Conservation (phyloP, 495 filamentous ascomycete species). For the Aspergillus affinis region DNA sequence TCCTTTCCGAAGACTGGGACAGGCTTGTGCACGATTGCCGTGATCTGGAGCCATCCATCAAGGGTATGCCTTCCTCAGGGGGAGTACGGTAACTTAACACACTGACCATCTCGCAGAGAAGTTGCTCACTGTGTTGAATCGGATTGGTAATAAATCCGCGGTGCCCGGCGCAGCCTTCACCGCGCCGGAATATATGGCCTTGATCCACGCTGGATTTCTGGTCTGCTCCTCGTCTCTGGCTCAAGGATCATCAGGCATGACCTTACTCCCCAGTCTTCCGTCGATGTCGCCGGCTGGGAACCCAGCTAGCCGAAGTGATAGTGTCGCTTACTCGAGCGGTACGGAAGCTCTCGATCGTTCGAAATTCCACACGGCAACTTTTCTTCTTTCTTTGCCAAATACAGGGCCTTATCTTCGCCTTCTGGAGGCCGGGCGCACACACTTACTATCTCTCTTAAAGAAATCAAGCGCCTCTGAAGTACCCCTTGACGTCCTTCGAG, state of each 20-base stretch:
- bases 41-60: slow-evolving; percentile 47
- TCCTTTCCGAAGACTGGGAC: slow-evolving; percentile 65
- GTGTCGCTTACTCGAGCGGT: not conserved
- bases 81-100: not conserved
- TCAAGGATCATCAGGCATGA: slow-evolving; percentile 46
- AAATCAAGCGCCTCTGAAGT: slow-evolving; percentile 64
- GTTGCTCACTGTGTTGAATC: slow-evolving; percentile 55
- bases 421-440: slow-evolving; percentile 61
- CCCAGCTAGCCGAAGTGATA: slow-evolving; percentile 50
- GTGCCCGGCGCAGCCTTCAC: slow-evolving; percentile 50
- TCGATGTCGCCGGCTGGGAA: slow-evolving; percentile 44
- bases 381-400: slow-evolving; percentile 70
- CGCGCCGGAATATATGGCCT: slow-evolving; percentile 50
- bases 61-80: slow-evolving; percentile 31
- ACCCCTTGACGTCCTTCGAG: slow-evolving; percentile 63
- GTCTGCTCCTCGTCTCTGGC: slow-evolving; percentile 52
- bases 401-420: slow-evolving; percentile 74
- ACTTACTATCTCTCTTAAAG: slow-evolving; percentile 63
- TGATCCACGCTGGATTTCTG: slow-evolving; percentile 73
- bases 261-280: slow-evolving; percentile 52
- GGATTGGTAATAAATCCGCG: slow-evolving; percentile 52
- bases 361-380: slow-evolving; percentile 35
- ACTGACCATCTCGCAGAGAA: slow-evolving; percentile 35
- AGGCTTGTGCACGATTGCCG: slow-evolving; percentile 46
- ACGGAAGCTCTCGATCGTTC: slow-evolving; percentile 9